A percentile compares a stretch with the other conserved stretches of the same genome.
These are phyloP conservation scores for Mercurialis annua DNA, from an alignment of 345 rosid species.

Conservation along the genomic window DNA sequence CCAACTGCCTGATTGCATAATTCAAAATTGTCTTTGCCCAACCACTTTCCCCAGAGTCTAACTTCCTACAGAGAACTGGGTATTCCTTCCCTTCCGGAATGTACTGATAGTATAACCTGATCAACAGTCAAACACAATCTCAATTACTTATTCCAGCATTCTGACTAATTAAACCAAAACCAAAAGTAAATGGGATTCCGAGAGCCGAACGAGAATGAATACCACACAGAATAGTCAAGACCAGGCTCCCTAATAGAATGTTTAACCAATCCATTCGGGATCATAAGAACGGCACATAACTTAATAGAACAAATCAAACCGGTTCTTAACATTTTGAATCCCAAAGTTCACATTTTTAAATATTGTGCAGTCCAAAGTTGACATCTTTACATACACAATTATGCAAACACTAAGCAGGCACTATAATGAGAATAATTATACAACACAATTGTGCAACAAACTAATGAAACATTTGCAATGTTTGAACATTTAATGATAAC, in stretches of 20 bases:
- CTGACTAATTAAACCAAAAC: not conserved
- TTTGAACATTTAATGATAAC: not conserved
- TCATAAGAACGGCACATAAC: no score
- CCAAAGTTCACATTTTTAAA: not conserved
- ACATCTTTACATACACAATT: not conserved
- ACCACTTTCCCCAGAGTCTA: conserved; percentile 28
- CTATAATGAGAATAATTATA: no score
- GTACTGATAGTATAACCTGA: conserved; percentile 68
- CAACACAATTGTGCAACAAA: not conserved
- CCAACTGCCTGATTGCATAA: conserved; percentile 23
- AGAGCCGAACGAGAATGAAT: no score
- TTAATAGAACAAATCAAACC: no score
- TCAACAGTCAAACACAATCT: conserved; percentile 4
- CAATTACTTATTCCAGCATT: not conserved
- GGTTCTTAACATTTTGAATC: no score
- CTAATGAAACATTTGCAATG: not conserved
- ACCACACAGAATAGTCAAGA: no score
- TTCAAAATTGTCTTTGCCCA: conserved; percentile 37
- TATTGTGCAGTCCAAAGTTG: no score
- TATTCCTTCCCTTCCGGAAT: conserved; percentile 81
- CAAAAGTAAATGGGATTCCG: no score
- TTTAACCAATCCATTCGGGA: no score
- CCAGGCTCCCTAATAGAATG: no score
- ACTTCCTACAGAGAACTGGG: conserved; percentile 70
- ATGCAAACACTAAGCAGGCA: conserved; percentile 1